These are phyloP conservation scores for Hymenoscyphus linearis DNA, from an alignment of 2,329 filamentous ascomycete genomes.

Conservation along the genomic window DNA sequence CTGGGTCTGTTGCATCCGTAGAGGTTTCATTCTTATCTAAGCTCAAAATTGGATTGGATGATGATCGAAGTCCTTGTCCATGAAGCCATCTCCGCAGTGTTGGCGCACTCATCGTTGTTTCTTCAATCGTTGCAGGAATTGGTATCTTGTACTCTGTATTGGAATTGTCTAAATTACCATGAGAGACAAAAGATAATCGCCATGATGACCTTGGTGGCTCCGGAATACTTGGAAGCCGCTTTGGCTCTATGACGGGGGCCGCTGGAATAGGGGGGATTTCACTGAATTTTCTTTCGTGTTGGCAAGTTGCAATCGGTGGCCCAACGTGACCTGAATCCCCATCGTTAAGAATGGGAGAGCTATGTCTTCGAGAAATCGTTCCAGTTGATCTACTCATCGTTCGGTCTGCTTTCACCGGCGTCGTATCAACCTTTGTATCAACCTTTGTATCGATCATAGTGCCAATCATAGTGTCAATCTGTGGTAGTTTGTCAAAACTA, in stretches of 20 bases:
- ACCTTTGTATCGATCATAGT: not conserved
- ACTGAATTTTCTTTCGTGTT: slow-evolving; percentile 17
- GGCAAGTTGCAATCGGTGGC: slow-evolving; percentile 2
- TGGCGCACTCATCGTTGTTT: slow-evolving; percentile 5
- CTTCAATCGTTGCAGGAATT: slow-evolving; percentile 6
- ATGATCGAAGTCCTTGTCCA: slow-evolving; percentile 20
- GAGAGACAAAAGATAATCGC: slow-evolving; percentile 28
- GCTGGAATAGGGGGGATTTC: slow-evolving; percentile 19
- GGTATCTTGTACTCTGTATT: slow-evolving; percentile 20
- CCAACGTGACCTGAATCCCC: not conserved
- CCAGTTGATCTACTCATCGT: slow-evolving; percentile 13
- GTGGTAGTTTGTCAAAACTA: not conserved
- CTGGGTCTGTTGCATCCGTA: slow-evolving; percentile 7
- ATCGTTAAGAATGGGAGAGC: slow-evolving; percentile 19
- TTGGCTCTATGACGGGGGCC: slow-evolving; percentile 22
- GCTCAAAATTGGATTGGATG: slow-evolving; percentile 14
- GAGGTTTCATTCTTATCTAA: slow-evolving; percentile 14
- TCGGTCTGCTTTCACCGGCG: not conserved
- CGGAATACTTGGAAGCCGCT: slow-evolving; percentile 25
- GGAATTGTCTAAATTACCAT: slow-evolving; percentile 24
- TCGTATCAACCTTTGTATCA: not conserved
- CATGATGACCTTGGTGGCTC: slow-evolving; percentile 25
- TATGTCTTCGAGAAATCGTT: slow-evolving; percentile 18
- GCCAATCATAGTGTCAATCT: not conserved
- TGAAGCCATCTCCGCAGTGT: slow-evolving; percentile 21